Conservation (phyloP, 2,329 filamentous ascomycete species). For the Neonectria sp. region DNA sequence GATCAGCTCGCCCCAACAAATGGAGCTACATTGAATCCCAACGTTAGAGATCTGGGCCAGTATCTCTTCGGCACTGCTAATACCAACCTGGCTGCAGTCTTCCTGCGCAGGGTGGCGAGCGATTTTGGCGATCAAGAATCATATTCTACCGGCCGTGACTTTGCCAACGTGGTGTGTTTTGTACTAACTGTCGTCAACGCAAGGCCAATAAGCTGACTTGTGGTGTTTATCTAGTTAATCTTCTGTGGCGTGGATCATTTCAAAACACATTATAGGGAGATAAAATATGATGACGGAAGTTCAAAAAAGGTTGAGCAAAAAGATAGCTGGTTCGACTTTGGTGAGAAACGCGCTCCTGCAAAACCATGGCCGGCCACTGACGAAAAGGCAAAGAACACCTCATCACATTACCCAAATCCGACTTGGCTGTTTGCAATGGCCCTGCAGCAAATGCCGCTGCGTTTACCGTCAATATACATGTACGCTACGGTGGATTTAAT, state of each 20-base stretch:
- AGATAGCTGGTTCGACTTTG: conserved; percentile 1
- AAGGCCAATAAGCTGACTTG: background rate
- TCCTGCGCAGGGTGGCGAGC: background rate
- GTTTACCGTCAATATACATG: background rate
- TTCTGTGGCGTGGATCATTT: conserved; percentile 6
- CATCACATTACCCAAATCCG: background rate
- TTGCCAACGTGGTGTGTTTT: conserved; percentile 1
- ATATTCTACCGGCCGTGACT: background rate
- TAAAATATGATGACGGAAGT: background rate
- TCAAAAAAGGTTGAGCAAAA: background rate
- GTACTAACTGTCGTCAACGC: background rate
- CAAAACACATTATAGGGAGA: background rate
- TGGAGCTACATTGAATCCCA: background rate
- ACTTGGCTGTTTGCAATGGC: background rate
- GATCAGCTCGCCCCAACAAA: background rate
- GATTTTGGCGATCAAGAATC: background rate
- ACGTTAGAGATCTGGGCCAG: conserved; percentile 1
- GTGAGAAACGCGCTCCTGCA: conserved; percentile 1
- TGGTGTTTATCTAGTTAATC: conserved; percentile 1
- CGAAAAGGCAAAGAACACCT: conserved; percentile 2
- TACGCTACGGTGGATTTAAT: background rate
- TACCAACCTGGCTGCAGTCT: background rate
- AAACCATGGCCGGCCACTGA: background rate
- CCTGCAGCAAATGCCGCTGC: background rate
- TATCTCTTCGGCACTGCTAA: conserved; percentile 3